Evolutionary conservation across 495 filamentous ascomycete species (phyloP).

Genomic region (Penicillium salamii): DNA sequence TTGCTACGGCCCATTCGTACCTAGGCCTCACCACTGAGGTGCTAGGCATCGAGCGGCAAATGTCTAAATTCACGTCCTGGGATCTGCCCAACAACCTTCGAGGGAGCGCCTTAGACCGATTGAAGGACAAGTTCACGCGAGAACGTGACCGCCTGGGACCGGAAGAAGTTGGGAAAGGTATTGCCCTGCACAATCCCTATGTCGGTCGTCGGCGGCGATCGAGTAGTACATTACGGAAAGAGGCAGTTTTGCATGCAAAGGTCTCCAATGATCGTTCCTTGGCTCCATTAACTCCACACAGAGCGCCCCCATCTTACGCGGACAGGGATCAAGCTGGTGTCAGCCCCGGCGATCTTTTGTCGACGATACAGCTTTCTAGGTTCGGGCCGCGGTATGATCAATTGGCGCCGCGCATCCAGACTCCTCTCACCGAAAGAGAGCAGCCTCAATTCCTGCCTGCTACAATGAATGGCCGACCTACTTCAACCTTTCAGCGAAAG

Average conservation of each 20-base stretch:
- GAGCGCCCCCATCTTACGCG: slow-evolving; percentile 8
- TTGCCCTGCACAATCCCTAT: slow-evolving; percentile 86
- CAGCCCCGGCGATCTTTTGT: slow-evolving; percentile 76
- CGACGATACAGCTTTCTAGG: slow-evolving; percentile 72
- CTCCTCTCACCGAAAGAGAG: slow-evolving; percentile 59
- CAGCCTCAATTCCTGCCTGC: slow-evolving; percentile 53
- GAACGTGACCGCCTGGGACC: slow-evolving; percentile 80
- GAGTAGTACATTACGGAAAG: slow-evolving; percentile 73
- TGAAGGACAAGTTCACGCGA: slow-evolving; percentile 90
- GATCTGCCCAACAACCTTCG: slow-evolving; percentile 91
- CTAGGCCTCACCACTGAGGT: slow-evolving; percentile 90
- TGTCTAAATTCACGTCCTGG: slow-evolving; percentile 87
- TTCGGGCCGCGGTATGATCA: slow-evolving; percentile 43
- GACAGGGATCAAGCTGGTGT: slow-evolving; percentile 38
- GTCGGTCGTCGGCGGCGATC: slow-evolving; percentile 66
- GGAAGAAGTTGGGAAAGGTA: slow-evolving; percentile 88
- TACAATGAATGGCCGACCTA: slow-evolving; percentile 24
- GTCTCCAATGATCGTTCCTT: slow-evolving; percentile 28
- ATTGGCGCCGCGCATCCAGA: slow-evolving; percentile 33
- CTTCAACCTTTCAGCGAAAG: slow-evolving; percentile 59
- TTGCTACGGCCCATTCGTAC: slow-evolving; percentile 90
- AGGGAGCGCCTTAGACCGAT: slow-evolving; percentile 73
- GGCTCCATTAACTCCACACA: slow-evolving; percentile 13
- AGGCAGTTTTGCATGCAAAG: slow-evolving; percentile 70
- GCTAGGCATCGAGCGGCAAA: slow-evolving; percentile 81